Percentiles rank a stretch among this genome's conserved stretches.
Evolutionary conservation across 1,139 yeast genomes (phyloP).

Genomic region (Zygosaccharomyces pseudobailii): DNA sequence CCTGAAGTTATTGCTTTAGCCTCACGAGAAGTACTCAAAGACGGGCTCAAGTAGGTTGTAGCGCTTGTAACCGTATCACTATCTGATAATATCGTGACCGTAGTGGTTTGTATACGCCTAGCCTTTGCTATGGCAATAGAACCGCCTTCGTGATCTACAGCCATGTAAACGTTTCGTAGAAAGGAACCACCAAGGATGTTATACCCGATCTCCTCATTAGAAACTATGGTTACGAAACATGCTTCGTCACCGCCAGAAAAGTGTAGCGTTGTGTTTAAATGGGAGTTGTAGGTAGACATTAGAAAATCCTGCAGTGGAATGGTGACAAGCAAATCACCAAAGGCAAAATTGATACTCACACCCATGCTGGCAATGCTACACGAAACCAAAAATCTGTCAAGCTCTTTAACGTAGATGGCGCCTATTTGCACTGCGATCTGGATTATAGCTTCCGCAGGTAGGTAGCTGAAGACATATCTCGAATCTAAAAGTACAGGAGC

Average conservation of each 20-base stretch:
- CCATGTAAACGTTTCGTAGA: conserved; percentile 52
- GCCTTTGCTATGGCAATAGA: conserved; percentile 55
- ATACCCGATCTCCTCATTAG: conserved; percentile 49
- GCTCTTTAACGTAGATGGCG: conserved; percentile 54
- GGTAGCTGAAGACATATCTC: conserved; percentile 45
- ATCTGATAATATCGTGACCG: conserved; percentile 11
- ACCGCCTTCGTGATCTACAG: conserved; percentile 59
- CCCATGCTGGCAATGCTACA: conserved; percentile 49
- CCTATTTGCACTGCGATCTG: conserved; percentile 69
- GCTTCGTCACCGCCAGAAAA: conserved; percentile 56
- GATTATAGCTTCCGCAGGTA: conserved; percentile 58
- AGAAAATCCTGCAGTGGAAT: conserved; percentile 54
- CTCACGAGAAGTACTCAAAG: conserved; percentile 2
- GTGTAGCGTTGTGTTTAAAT: conserved; percentile 32
- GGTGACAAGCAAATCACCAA: conserved; percentile 49
- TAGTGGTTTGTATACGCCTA: conserved; percentile 5
- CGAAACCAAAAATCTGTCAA: conserved; percentile 60
- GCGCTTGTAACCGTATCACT: background rate
- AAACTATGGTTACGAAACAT: conserved; percentile 54
- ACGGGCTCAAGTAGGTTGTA: conserved; percentile 2
- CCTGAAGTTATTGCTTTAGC: conserved; percentile 39
- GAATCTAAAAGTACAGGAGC: conserved; percentile 63
- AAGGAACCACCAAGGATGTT: conserved; percentile 60
- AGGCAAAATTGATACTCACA: conserved; percentile 52
- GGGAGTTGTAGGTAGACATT: conserved; percentile 37